These are phyloP conservation scores for Ustilago loliicola DNA, from an alignment of 1,284 basidiomycete genomes.

Conservation along the genomic window DNA sequence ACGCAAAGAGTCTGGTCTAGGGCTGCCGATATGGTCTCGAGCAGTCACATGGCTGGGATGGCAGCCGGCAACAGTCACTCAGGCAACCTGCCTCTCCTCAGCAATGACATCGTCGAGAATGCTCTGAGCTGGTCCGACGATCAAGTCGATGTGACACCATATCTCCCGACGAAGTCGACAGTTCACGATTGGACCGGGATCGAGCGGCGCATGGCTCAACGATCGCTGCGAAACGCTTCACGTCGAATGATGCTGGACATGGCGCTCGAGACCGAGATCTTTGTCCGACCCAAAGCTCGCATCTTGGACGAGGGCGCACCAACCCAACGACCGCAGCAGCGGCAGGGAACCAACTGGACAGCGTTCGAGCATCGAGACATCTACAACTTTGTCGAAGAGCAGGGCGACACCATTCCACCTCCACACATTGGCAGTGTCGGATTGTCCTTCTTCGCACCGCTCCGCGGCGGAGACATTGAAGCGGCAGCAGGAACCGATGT, in stretches of 20 bases:
- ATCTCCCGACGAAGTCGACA: conserved; percentile 14
- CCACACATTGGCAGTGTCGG: conserved; percentile 42
- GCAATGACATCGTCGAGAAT: conserved; percentile 16
- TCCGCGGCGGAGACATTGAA: conserved; percentile 27
- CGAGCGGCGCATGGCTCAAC: neutral
- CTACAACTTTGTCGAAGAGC: conserved; percentile 39
- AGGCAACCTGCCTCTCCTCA: neutral
- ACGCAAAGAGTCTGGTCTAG: conserved; percentile 23
- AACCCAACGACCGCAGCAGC: conserved; percentile 25
- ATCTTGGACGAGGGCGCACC: conserved; percentile 36
- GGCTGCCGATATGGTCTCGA: neutral
- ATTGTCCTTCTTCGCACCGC: conserved; percentile 38
- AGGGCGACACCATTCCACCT: conserved; percentile 37
- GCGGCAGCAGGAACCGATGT: conserved; percentile 5
- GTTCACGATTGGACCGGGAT: conserved; percentile 19
- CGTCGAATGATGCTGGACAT: conserved; percentile 28
- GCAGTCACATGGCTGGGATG: neutral
- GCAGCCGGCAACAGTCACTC: neutral
- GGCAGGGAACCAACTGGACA: conserved; percentile 46
- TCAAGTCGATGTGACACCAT: neutral
- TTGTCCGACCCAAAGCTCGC: conserved; percentile 31
- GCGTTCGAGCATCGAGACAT: conserved; percentile 36
- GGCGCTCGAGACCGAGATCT: conserved; percentile 33
- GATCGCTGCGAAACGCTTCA: conserved; percentile 20
- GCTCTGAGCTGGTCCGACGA: neutral